A percentile compares a stretch with the other conserved stretches of the same genome.
These are phyloP conservation scores for Geotrichum europaeum DNA, from an alignment of 1,139 yeast species.

Conservation along the genomic window DNA sequence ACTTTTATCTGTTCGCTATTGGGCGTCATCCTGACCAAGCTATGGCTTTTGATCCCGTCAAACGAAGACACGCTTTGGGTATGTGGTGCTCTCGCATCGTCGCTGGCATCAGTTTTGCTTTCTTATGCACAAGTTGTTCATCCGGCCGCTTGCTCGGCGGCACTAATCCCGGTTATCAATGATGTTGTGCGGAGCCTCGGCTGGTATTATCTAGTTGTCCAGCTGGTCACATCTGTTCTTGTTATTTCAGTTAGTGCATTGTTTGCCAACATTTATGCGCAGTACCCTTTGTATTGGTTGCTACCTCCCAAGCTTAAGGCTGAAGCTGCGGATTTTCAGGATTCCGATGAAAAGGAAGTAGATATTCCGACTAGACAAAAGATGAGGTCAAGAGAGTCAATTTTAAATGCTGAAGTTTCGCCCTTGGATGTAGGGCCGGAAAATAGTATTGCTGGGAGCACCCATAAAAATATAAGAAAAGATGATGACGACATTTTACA, in stretches of 20 bases:
- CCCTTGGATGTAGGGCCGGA: not conserved
- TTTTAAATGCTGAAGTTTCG: not conserved
- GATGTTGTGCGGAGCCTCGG: conserved; percentile 45
- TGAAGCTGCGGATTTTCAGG: not conserved
- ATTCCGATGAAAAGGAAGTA: not conserved
- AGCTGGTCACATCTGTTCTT: conserved; percentile 46
- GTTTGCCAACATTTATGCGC: conserved; percentile 49
- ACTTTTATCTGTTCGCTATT: conserved; percentile 49
- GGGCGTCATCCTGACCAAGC: conserved; percentile 52
- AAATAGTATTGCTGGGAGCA: not conserved
- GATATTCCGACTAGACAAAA: not conserved
- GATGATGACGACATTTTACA: not conserved
- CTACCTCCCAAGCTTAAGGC: conserved; percentile 34
- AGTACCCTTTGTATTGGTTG: conserved; percentile 65
- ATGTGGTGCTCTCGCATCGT: conserved; percentile 57
- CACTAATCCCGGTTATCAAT: conserved; percentile 53
- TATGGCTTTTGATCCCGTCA: conserved; percentile 43
- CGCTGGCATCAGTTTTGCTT: conserved; percentile 51
- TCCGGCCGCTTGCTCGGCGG: conserved; percentile 74
- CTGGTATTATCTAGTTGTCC: conserved; percentile 64
- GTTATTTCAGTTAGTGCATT: conserved; percentile 50
- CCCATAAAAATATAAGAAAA: not conserved
- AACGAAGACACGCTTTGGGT: conserved; percentile 45
- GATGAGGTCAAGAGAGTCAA: not conserved
- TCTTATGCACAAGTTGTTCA: conserved; percentile 52